Percentiles rank a stretch among this genome's conserved stretches.
phyloP scores from a whole-genome alignment of 2,329 filamentous ascomycete genomes.

The Stagonosporopsis tanaceti region DNA sequence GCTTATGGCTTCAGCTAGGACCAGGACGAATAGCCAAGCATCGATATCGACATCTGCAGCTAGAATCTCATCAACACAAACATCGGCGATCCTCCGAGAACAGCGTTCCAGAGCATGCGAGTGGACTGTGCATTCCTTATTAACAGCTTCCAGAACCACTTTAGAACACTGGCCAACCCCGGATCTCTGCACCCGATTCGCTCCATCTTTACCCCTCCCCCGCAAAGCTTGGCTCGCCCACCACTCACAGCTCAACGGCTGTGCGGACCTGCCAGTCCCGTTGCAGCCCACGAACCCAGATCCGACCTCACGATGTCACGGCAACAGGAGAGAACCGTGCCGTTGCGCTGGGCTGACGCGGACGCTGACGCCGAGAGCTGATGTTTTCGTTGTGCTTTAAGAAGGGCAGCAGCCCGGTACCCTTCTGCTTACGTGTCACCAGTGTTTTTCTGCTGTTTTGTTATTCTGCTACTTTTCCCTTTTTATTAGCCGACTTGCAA shows the following conservation, averaged over 20 bases:
- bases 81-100: slow-evolving; percentile 5
- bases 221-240: slow-evolving; percentile 16
- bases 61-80: not conserved
- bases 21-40: not conserved
- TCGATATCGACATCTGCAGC: not conserved
- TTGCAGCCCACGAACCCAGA: slow-evolving; percentile 9
- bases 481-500: slow-evolving; percentile 12
- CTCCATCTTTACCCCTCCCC: slow-evolving; percentile 11
- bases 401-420: not conserved
- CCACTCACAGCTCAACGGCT: slow-evolving; percentile 8
- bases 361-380: not conserved
- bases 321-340: slow-evolving; percentile 6
- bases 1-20: not conserved
- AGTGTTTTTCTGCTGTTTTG: not conserved
- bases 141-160: slow-evolving; percentile 6
- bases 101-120: not conserved
- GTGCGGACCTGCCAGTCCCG: slow-evolving; percentile 15
- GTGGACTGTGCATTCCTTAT: not conserved
- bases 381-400: slow-evolving; percentile 2
- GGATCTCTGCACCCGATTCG: slow-evolving; percentile 16
- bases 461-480: not conserved
- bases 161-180: slow-evolving; percentile 4
- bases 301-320: slow-evolving; percentile 16
- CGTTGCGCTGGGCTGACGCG: slow-evolving; percentile 5
- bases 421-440: not conserved